These are phyloP conservation scores for Phytophthora megakarya DNA, from an alignment of 352 stramenopile species.

Conservation along the genomic window DNA sequence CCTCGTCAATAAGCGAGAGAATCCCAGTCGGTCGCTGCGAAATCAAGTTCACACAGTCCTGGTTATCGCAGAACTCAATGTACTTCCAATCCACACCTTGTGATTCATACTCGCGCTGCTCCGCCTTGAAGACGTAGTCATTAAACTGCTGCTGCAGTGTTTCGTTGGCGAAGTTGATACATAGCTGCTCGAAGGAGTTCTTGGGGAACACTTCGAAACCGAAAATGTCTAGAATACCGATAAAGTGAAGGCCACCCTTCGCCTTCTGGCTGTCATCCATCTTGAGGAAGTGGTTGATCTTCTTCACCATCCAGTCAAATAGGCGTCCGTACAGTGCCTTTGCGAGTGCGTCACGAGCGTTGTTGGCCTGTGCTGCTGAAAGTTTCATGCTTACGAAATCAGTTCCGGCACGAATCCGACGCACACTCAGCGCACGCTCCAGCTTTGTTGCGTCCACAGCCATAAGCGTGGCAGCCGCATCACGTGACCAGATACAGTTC, in stretches of 20 bases:
- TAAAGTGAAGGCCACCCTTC: constrained; percentile 70
- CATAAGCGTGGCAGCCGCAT: constrained; percentile 73
- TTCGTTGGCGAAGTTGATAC: constrained; percentile 92
- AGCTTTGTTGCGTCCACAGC: constrained; percentile 74
- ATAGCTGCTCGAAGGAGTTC: constrained; percentile 92
- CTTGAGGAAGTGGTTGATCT: constrained; percentile 86
- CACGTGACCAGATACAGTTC: constrained; percentile 70
- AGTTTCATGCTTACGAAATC: constrained; percentile 89
- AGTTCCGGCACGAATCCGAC: constrained; percentile 78
- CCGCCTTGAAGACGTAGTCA: constrained; percentile 89
- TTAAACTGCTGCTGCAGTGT: constrained; percentile 90
- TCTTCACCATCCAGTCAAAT: constrained; percentile 91
- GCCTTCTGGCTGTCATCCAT: constrained; percentile 78
- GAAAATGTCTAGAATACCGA: constrained; percentile 93
- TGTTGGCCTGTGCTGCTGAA: constrained; percentile 80
- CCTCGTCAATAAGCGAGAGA: constrained; percentile 87
- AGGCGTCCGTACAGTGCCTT: constrained; percentile 89
- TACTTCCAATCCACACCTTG: constrained; percentile 88
- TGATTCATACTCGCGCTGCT: constrained; percentile 82
- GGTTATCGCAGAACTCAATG: constrained; percentile 87
- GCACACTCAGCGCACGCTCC: constrained; percentile 73
- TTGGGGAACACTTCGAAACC: constrained; percentile 92
- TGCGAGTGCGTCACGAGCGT: constrained; percentile 79
- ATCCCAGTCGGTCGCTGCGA: constrained; percentile 86
- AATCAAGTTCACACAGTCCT: constrained; percentile 91